Evolutionary conservation across 345 rosid species (phyloP).

Genomic region (Pistacia atlantica): DNA sequence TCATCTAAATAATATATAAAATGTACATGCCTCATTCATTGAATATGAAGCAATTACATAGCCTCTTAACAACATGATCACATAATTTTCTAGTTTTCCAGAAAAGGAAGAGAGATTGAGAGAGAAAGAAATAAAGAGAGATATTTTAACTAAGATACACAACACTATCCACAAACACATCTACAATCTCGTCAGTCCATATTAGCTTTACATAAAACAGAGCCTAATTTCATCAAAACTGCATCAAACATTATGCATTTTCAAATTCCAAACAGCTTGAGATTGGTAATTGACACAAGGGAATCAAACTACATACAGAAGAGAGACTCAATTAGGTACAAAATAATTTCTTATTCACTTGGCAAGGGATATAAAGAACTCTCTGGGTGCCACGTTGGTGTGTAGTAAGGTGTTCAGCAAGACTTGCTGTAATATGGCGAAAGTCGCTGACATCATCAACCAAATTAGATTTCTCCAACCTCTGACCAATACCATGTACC

Average conservation of each 20-base stretch:
- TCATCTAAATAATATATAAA: too few relatives aligned
- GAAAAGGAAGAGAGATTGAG: too few relatives aligned
- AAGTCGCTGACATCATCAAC: slow-evolving; percentile 91
- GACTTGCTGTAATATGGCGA: slow-evolving; percentile 78
- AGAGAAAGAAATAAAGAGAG: not conserved
- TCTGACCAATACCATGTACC: slow-evolving; percentile 99
- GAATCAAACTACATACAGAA: slow-evolving; percentile 2
- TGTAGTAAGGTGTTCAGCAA: slow-evolving; percentile 82
- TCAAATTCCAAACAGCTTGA: not conserved
- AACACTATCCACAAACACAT: not conserved
- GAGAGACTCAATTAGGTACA: slow-evolving; percentile 3
- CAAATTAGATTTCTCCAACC: slow-evolving; percentile 94
- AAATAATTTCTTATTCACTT: slow-evolving; percentile 45
- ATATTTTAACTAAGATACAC: not conserved
- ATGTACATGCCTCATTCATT: not conserved
- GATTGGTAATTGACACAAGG: not conserved
- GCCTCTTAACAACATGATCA: not conserved
- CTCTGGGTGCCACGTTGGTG: slow-evolving; percentile 76
- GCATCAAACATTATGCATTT: not conserved
- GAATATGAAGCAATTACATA: not conserved
- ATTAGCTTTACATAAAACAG: not conserved
- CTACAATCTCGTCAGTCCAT: not conserved
- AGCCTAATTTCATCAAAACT: not conserved
- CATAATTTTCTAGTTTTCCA: not conserved
- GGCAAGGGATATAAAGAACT: slow-evolving; percentile 95